These are phyloP conservation scores for Talaromyces sp. DNA, from an alignment of 2,329 filamentous ascomycete species.

Conservation along the genomic window DNA sequence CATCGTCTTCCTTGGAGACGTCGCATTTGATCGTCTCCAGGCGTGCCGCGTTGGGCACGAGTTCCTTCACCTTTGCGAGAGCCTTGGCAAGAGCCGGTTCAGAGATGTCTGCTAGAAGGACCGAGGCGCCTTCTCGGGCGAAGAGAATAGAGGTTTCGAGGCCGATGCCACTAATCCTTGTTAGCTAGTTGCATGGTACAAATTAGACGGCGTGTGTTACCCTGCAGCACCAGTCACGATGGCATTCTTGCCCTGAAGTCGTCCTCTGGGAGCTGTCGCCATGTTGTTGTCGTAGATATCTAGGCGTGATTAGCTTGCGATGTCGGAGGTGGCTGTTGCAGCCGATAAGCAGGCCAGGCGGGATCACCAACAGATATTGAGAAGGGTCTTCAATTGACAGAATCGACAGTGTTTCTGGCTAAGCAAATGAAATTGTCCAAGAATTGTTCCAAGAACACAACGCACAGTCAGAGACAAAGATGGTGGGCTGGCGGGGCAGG, in stretches of 20 bases:
- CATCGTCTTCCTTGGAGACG: slow-evolving; percentile 77
- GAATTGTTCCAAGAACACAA: neutral
- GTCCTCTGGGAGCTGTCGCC: slow-evolving; percentile 25
- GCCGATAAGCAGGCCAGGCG: neutral
- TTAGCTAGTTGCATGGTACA: neutral
- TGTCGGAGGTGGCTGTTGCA: neutral
- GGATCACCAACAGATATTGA: neutral
- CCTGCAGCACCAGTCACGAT: slow-evolving; percentile 81
- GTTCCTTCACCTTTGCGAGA: slow-evolving; percentile 65
- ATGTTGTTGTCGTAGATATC: neutral
- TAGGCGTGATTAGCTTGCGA: neutral
- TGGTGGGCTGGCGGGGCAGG: neutral
- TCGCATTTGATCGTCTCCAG: slow-evolving; percentile 66
- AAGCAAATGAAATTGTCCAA: neutral
- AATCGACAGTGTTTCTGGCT: neutral
- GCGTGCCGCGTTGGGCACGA: slow-evolving; percentile 58
- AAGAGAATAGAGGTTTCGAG: slow-evolving; percentile 90
- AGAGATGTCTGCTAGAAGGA: slow-evolving; percentile 83
- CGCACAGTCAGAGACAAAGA: neutral
- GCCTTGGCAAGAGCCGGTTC: slow-evolving; percentile 72
- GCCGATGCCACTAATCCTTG: slow-evolving; percentile 65
- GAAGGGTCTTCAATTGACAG: neutral
- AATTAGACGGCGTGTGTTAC: slow-evolving; percentile 43
- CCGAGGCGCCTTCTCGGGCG: slow-evolving; percentile 76
- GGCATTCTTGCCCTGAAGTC: slow-evolving; percentile 62